Conservation (phyloP, 352 stramenopile genomes). For the Phytopythium mirpurense region DNA sequence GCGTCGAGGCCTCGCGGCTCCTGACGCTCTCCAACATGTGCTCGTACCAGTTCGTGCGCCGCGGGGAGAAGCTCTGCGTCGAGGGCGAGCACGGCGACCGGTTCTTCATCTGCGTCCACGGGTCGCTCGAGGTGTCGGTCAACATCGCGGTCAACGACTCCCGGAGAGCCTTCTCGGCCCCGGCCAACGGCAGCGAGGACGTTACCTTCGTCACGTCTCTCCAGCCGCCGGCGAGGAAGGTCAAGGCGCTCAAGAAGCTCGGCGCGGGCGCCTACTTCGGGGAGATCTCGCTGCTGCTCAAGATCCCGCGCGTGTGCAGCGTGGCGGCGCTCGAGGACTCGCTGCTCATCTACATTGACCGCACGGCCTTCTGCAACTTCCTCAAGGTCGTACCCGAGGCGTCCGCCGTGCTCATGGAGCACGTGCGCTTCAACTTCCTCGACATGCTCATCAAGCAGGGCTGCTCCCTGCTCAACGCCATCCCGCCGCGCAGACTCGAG, state of each 20-base stretch:
- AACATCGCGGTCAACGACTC: slow-evolving; percentile 26
- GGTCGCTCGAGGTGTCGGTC: slow-evolving; percentile 40
- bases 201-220: slow-evolving; percentile 13
- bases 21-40: slow-evolving; percentile 63
- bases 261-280: slow-evolving; percentile 57
- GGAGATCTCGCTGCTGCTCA: slow-evolving; percentile 69
- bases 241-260: slow-evolving; percentile 53
- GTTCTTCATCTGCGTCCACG: slow-evolving; percentile 73
- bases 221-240: slow-evolving; percentile 19
- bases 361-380: slow-evolving; percentile 64
- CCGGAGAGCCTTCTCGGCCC: slow-evolving; percentile 18
- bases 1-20: slow-evolving; percentile 48
- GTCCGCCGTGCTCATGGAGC: slow-evolving; percentile 46
- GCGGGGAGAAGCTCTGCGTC: slow-evolving; percentile 41
- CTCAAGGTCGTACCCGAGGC: slow-evolving; percentile 59
- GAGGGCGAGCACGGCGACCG: slow-evolving; percentile 55
- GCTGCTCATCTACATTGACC: slow-evolving; percentile 66
- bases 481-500: slow-evolving; percentile 46
- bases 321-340: slow-evolving; percentile 58
- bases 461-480: slow-evolving; percentile 44
- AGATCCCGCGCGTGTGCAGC: slow-evolving; percentile 58
- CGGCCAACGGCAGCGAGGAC: neutral
- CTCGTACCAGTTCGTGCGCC: slow-evolving; percentile 52
- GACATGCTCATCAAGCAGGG: slow-evolving; percentile 58
- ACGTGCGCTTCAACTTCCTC: slow-evolving; percentile 55